These are phyloP conservation scores for Paramyrothecium roridum DNA, from an alignment of 2,329 filamentous ascomycete species.

Conservation along the genomic window DNA sequence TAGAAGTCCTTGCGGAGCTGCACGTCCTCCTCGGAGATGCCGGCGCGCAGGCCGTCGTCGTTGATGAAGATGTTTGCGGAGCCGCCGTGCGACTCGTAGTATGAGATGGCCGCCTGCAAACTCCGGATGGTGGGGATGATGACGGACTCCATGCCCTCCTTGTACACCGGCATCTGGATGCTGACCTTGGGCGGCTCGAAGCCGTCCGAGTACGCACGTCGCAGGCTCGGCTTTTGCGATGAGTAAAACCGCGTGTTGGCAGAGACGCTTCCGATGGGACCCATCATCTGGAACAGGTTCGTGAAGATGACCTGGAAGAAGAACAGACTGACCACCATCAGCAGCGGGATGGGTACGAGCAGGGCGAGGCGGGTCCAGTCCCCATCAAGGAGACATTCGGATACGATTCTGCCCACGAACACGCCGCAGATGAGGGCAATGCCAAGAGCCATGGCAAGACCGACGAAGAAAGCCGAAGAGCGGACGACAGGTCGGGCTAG, in stretches of 20 bases:
- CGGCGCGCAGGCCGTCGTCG: constrained; percentile 62
- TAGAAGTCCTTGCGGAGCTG: constrained; percentile 52
- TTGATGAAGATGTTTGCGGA: constrained; percentile 67
- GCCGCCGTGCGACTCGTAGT: constrained; percentile 60
- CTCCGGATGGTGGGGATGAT: constrained; percentile 55
- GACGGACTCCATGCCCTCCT: constrained; percentile 29
- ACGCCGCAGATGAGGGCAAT: constrained; percentile 35
- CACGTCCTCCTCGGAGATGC: constrained; percentile 47
- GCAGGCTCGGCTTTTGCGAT: constrained; percentile 28
- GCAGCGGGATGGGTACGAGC: constrained; percentile 28
- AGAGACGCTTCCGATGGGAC: constrained; percentile 40
- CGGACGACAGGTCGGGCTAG: constrained; percentile 35
- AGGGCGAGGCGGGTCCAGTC: constrained; percentile 34
- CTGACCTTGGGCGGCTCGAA: constrained; percentile 37
- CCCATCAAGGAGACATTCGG: constrained; percentile 33
- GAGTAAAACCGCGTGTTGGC: constrained; percentile 44
- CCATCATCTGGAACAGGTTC: constrained; percentile 42
- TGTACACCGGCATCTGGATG: constrained; percentile 45
- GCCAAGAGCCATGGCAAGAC: constrained; percentile 31
- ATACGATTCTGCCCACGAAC: constrained; percentile 31
- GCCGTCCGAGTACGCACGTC: constrained; percentile 25
- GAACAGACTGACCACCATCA: constrained; percentile 31
- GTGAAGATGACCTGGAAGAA: constrained; percentile 40
- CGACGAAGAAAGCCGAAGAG: constrained; percentile 34
- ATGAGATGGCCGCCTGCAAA: constrained; percentile 54